These are phyloP conservation scores for Boletellus deceptivus DNA, from an alignment of 1,284 basidiomycete species.

Conservation along the genomic window DNA sequence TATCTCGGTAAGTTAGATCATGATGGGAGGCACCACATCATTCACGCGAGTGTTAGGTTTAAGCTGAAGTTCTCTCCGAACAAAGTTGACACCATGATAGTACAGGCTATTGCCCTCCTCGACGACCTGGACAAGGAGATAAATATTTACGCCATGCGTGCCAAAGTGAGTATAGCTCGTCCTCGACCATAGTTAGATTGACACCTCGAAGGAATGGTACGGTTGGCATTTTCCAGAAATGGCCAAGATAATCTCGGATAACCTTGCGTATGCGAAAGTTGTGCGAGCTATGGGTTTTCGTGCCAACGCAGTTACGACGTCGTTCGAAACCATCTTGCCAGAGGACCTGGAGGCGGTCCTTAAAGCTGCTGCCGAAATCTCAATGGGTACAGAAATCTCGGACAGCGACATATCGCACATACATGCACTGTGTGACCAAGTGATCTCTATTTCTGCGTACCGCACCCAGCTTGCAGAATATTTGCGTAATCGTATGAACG, in stretches of 20 bases:
- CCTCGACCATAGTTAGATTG: background rate
- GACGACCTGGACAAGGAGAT: constrained; percentile 99
- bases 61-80: constrained; percentile 99
- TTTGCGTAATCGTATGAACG: constrained; percentile 94
- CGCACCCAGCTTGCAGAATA: constrained; percentile 93
- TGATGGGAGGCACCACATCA: constrained; percentile 5
- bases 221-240: constrained; percentile 99
- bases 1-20: constrained; percentile 66
- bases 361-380: constrained; percentile 92
- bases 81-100: constrained; percentile 99
- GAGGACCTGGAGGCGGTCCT: constrained; percentile 92
- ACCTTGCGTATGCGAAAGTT: constrained; percentile 93
- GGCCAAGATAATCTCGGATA: constrained; percentile 97
- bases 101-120: constrained; percentile 97
- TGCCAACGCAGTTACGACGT: constrained; percentile 85
- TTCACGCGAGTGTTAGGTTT: constrained; percentile 57
- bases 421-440: constrained; percentile 93
- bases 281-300: constrained; percentile 92
- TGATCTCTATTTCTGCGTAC: constrained; percentile 94
- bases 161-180: constrained; percentile 68
- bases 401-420: constrained; percentile 95
- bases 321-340: constrained; percentile 88
- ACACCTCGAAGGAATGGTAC: constrained; percentile 87
- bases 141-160: constrained; percentile 99
- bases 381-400: constrained; percentile 99